Conservation (phyloP, 179 eudicot species). For the Silene vulgaris region DNA sequence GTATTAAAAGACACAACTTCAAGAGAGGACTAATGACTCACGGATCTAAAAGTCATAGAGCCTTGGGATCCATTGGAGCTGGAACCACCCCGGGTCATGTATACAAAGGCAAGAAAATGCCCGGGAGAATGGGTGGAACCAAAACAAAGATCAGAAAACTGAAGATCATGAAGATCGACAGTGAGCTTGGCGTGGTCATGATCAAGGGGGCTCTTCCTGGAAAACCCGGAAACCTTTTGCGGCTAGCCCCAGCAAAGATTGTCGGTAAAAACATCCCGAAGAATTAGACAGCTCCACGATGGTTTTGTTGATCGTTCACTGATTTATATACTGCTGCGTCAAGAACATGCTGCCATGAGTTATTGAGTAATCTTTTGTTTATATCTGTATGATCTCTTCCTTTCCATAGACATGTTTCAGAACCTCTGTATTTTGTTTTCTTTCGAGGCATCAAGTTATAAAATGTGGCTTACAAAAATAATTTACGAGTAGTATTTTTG, state of each 20-base stretch:
- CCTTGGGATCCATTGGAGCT: conserved; percentile 93
- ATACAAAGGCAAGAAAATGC: conserved; percentile 90
- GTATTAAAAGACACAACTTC: conserved; percentile 90
- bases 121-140: conserved; percentile 98
- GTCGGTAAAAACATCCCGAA: conserved; percentile 88
- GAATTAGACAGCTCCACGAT: conserved; percentile 33
- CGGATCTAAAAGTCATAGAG: conserved; percentile 92
- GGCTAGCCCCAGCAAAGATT: conserved; percentile 87
- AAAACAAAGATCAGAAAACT: conserved; percentile 75
- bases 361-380: conserved; percentile 6
- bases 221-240: conserved; percentile 89
- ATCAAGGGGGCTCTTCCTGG: conserved; percentile 95
- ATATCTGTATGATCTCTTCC: not conserved
- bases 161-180: conserved; percentile 75
- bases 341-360: conserved; percentile 22
- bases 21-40: conserved; percentile 94
- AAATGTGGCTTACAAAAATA: not conserved
- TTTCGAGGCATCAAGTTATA: not conserved
- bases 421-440: not conserved
- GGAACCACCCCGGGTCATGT: conserved; percentile 97
- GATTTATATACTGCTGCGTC: conserved; percentile 18
- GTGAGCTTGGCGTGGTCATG: conserved; percentile 70
- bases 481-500: too few species aligned
- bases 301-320: conserved; percentile 18
- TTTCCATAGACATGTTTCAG: not conserved